These are phyloP conservation scores for Lizonia empirigonia DNA, from an alignment of 2,329 filamentous ascomycete species.

Conservation along the genomic window DNA sequence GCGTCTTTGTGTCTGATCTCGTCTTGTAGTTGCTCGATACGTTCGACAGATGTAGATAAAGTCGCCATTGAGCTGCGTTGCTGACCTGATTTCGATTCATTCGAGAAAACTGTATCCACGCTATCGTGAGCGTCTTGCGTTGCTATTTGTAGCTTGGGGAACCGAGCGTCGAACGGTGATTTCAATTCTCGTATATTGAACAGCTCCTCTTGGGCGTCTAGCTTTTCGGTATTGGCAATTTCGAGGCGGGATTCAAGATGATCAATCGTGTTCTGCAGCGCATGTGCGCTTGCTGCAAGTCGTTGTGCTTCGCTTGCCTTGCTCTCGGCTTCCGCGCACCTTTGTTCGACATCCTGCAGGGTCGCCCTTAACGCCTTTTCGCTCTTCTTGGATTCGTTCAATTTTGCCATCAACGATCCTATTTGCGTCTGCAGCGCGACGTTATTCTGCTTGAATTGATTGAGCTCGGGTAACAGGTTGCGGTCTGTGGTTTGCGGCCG, in stretches of 20 bases:
- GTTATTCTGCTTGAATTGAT: conserved; percentile 46
- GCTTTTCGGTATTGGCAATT: conserved; percentile 49
- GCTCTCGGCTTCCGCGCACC: conserved; percentile 36
- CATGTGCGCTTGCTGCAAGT: conserved; percentile 32
- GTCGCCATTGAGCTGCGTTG: conserved; percentile 26
- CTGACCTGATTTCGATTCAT: conserved; percentile 22
- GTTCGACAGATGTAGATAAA: conserved; percentile 31
- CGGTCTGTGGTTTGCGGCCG: conserved; percentile 42
- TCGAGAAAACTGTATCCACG: conserved; percentile 40
- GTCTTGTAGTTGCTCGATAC: conserved; percentile 42
- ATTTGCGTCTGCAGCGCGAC: conserved; percentile 45
- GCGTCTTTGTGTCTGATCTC: conserved; percentile 41
- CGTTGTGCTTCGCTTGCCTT: conserved; percentile 36
- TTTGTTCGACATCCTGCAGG: conserved; percentile 41
- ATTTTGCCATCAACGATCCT: conserved; percentile 48
- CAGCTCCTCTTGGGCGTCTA: conserved; percentile 49
- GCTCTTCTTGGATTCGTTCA: conserved; percentile 48
- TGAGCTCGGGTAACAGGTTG: conserved; percentile 47
- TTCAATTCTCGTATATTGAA: conserved; percentile 38
- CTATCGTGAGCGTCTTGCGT: conserved; percentile 28
- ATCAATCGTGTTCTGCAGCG: conserved; percentile 46
- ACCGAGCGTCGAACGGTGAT: conserved; percentile 33
- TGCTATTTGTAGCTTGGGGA: conserved; percentile 13
- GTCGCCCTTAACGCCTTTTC: conserved; percentile 38
- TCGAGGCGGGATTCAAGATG: conserved; percentile 49